Base-by-base conservation (phyloP, 495 filamentous ascomycete genomes). In the Glonium stellatum region DNA sequence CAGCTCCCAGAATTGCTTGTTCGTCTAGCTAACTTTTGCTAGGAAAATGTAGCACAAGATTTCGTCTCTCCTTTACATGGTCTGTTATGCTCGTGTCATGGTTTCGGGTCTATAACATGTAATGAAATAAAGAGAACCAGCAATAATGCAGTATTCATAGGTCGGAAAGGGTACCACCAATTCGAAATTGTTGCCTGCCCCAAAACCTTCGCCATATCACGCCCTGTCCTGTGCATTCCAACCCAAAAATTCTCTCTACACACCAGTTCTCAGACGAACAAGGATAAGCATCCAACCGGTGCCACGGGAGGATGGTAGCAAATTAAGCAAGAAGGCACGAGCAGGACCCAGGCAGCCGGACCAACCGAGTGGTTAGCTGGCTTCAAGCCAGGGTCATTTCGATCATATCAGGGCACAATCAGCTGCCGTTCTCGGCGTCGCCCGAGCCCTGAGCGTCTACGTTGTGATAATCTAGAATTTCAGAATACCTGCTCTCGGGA, bases 401-500 rank as follows among this genome's bases (percentile, higher is more conserved):
- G 48, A 51, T 22, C 25, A 18, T 15, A 31, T 18, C 19, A 51
- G 48, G 48, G 48, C 21, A 51, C 18, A 23, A 51, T 54, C 49
- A 59, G 51, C 61, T 67, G 19, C 63, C 61, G 34, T 66, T 68
- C 59, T 70, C 68, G 25, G 41, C 59, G 34, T 39, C 31, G n/a
- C 27, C 50, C 36, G 60, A 53, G 12, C 21, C 41, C 46, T 55
- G 27, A 34, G 64, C 82, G 67, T 93, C 90, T 60, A 96, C 85
- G 72, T 97, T 97, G 76, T 98, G 93, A 73, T 96, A 98, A 73
- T 98, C 95, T 66, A 98, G 84, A 69, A 98, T 98, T 72, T 98
- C 93, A 57, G 92, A 96, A 79, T 98, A 98, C 93, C 93, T 97
- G 70, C 61, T 62, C 54, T 55, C 58, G 36, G 15, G 34, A 44